Base-by-base conservation (phyloP, 345 rosid genomes). In the Mallotus nudiflorus region DNA sequence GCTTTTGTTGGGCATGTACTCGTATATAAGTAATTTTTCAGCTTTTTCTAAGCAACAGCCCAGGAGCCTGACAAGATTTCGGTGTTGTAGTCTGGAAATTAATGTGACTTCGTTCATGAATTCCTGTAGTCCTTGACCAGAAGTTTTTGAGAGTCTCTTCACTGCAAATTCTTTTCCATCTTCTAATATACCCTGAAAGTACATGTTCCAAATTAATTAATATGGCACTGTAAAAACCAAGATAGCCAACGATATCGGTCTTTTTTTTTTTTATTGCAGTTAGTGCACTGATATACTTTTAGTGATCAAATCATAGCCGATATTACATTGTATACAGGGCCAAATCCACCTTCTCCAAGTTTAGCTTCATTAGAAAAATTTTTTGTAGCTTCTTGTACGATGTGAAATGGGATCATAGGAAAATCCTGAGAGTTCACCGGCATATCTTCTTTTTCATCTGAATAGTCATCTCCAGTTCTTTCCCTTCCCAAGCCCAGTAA, bases 311-410 rank as follows among this genome's bases (percentile, higher is more conserved):
- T 31, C 6, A 16, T 49, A 28, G 19, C 6, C 51, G 29, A 12
- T 7, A 28, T n/a, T 74, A 77, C 84, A 85, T 82, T 82, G 71
- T 77, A 84, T 9, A 82, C 84, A 2, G 85, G 70, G n/a, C 85
- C 85, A 33, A 82, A 84, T 14, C 88, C 84, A 0, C 88, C 88
- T 77, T 82, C 82, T 50, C 84, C 85, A 8, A 84, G 85, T 63
- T 82, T 82, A 57, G 77, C 72, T 51, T 73, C 81, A 18, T 58
- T 22, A 28, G 69, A 56, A 37, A 82, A 80, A 27, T 75, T 20
- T 0, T 68, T n/a, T 11, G 85, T 80, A 11, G 88, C 84, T 20
- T 70, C 46, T 0, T 42, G 18, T n/a, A 75, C n/a, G 0, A 58
- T 19, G 28, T 57, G 68, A 15, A 82, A 67, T 0, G 55, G 78